Percentiles rank a stretch among this genome's conserved stretches.
phyloP scores from a whole-genome alignment of 148 eudicot species.

The Vaccinium macrocarpon region DNA sequence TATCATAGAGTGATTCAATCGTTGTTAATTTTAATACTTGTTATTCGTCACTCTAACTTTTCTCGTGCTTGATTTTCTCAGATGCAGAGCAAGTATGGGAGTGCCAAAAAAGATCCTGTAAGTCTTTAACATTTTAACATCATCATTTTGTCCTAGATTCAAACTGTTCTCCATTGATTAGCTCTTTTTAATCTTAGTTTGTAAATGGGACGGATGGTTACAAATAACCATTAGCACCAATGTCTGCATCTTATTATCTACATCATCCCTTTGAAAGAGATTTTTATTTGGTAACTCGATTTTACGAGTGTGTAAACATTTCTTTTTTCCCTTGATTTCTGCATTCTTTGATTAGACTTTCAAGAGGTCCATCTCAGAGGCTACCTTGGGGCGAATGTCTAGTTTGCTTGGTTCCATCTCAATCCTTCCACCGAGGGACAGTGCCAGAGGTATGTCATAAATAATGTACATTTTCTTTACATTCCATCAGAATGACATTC shows the following conservation, averaged over 20 bases:
- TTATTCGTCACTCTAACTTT: constrained; percentile 22
- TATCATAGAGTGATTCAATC: constrained; percentile 13
- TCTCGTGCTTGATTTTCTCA: constrained; percentile 33
- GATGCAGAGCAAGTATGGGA: constrained; percentile 91
- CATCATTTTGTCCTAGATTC: background rate
- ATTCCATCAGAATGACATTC: background rate
- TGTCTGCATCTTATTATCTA: background rate
- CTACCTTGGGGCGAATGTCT: constrained; percentile 68
- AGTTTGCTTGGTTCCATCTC: constrained; percentile 71
- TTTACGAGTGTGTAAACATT: background rate
- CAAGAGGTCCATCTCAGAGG: constrained; percentile 71
- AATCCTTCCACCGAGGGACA: constrained; percentile 45
- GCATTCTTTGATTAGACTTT: constrained; percentile 34
- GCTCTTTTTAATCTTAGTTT: constrained; percentile 2
- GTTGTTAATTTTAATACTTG: background rate
- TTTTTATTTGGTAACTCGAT: constrained; percentile 2
- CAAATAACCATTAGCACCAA: background rate
- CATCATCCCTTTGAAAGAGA: background rate
- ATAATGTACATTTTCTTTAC: background rate
- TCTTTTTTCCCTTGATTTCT: constrained; percentile 9
- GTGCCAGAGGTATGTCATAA: constrained; percentile 43
- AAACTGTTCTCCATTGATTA: background rate
- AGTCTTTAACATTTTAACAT: constrained; percentile 27
- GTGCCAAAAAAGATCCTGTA: constrained; percentile 61
- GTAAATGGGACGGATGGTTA: background rate